Evolutionary conservation across 805 yeast species (phyloP), one percentile per base, ranked within the genome.

Genomic region (Zygosaccharomyces kombuchaensis): DNA sequence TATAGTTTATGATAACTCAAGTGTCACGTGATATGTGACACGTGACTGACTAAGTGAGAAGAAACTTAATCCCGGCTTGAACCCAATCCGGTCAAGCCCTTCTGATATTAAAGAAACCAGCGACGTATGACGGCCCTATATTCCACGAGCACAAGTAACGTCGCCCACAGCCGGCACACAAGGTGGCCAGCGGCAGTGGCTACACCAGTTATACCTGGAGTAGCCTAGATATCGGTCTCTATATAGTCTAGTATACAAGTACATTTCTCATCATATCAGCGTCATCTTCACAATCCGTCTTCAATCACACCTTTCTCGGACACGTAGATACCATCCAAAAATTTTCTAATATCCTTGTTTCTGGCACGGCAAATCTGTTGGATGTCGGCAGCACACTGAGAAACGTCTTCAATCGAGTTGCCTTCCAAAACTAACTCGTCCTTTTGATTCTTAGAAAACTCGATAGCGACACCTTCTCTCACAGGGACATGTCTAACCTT

Each of bases 261-360:
- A 21, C 2, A 22, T 9, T 19, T 22, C 9, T 14, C 13, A 22
- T 29, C 27, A 14, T 31, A 6, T 19, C 5, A 14, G 21, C 21
- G 21, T 37, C 27, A 22, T 14, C 13, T 2, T 10, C 9, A 13
- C 27, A 38, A 38, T 6, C 13, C 29, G 9, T 82, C 87, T 57
- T 75, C 85, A 70, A 91, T 79, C 72, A 78, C 77, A 69, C 96
- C 96, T 77, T 85, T 86, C 78, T 86, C 95, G 62, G 97, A 90
- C 67, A 91, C 99, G 76, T 91, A 91, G 79, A 91, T 90, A 89
- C 99, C 99, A 76, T 95, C 99, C 82, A 93, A 86, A 84, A 91
- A 91, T 83, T 91, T 91, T 80, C 99, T 87, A 90, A 93, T 91
- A 93, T 91, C 99, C 91, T 93, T 93, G 93, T 91, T 91, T 82